These are phyloP conservation scores for Xylaria telfairii DNA, from an alignment of 495 filamentous ascomycete genomes.

Conservation along the genomic window DNA sequence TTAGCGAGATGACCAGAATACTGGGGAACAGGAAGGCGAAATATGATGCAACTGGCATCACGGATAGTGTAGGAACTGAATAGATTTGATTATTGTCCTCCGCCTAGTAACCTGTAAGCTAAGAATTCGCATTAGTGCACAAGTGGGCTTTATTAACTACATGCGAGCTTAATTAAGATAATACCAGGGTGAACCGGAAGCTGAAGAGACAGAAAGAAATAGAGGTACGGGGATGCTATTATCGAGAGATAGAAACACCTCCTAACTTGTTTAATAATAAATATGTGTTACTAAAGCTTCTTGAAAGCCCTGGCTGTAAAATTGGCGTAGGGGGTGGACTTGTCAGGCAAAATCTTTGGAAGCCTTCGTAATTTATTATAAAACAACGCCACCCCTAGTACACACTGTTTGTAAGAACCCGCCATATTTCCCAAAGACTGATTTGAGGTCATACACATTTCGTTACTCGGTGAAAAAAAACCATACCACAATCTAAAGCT, in stretches of 20 bases:
- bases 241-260: background rate
- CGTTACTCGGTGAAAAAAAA: background rate
- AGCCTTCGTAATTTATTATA: background rate
- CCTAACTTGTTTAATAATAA: background rate
- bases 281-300: background rate
- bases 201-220: background rate
- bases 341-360: background rate
- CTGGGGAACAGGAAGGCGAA: background rate
- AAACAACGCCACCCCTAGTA: background rate
- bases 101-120: background rate
- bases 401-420: background rate
- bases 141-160: background rate
- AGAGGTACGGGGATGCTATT: background rate
- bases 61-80: background rate
- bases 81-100: background rate
- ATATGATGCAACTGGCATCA: background rate
- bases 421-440: background rate
- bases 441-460: background rate
- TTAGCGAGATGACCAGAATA: background rate
- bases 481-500: background rate
- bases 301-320: background rate
- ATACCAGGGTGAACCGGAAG: background rate
- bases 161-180: background rate
- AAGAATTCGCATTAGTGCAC: background rate
- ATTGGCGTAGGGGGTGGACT: too few relatives aligned